Evolutionary conservation across 257 asterid genomes (phyloP).

Genomic region (Petunia axillaris): DNA sequence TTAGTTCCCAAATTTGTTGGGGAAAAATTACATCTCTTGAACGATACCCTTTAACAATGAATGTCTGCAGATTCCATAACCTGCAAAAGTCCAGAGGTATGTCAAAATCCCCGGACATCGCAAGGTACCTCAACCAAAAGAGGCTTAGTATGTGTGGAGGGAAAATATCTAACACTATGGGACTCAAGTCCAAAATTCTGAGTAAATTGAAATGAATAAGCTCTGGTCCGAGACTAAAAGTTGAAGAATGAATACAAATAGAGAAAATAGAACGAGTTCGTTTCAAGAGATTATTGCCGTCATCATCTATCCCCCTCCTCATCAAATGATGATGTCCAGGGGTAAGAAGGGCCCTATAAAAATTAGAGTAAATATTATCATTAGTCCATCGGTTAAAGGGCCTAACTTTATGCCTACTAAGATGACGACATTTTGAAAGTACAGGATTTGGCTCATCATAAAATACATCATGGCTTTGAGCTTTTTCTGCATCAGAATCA

Average conservation of each 20-base stretch:
- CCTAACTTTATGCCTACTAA: too few relatives aligned
- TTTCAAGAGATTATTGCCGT: neutral
- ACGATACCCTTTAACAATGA: too few relatives aligned
- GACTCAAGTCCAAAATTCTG: conserved; percentile 25
- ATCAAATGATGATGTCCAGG: neutral
- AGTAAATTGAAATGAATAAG: conserved; percentile 18
- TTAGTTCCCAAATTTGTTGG: neutral
- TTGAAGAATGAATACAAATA: accelerated
- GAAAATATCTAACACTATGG: neutral
- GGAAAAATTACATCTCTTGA: neutral
- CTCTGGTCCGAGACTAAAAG: neutral
- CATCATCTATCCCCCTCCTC: neutral
- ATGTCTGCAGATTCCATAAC: too few relatives aligned
- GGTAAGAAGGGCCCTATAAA: neutral
- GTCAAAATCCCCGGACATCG: too few relatives aligned
- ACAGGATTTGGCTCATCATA: neutral
- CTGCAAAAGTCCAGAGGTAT: too few relatives aligned
- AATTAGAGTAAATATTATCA: too few relatives aligned
- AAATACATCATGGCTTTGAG: neutral
- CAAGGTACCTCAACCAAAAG: conserved; percentile 2
- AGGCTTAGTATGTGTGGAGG: neutral
- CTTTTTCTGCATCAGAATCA: neutral
- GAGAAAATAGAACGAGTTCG: neutral
- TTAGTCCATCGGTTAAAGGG: too few relatives aligned
- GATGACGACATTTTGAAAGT: neutral